Evolutionary conservation across 2,329 filamentous ascomycete genomes (phyloP).

Genomic region (Neonectria sp.): DNA sequence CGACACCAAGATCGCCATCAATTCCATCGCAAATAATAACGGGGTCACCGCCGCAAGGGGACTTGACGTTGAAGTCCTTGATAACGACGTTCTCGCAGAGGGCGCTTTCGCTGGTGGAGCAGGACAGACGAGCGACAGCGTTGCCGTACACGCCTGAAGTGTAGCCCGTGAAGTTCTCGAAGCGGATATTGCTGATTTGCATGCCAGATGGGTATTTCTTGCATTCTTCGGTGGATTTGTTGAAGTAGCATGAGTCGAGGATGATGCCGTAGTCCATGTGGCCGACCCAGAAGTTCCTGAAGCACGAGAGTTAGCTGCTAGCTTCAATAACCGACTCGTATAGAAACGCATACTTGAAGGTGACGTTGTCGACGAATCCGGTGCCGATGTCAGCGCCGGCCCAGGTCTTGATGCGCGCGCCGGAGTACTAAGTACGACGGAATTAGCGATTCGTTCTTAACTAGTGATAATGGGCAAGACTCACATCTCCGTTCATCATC

Average conservation of each 20-base stretch:
- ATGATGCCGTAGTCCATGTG: slow-evolving; percentile 72
- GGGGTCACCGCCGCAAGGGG: slow-evolving; percentile 18
- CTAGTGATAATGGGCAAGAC: rapidly evolving
- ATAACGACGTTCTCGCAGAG: slow-evolving; percentile 70
- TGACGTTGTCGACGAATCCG: slow-evolving; percentile 74
- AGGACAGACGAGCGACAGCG: slow-evolving; percentile 69
- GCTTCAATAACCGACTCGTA: rapidly evolving
- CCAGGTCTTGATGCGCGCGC: slow-evolving; percentile 74
- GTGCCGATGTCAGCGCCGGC: slow-evolving; percentile 71
- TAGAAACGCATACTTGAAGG: slow-evolving; percentile 57
- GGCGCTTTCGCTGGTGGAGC: slow-evolving; percentile 66
- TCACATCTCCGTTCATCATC: slow-evolving; percentile 61
- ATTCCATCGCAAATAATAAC: slow-evolving; percentile 38
- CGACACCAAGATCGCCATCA: slow-evolving; percentile 27
- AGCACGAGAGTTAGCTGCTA: not conserved
- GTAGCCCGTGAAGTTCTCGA: slow-evolving; percentile 71
- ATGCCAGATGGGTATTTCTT: slow-evolving; percentile 68
- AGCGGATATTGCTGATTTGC: slow-evolving; percentile 71
- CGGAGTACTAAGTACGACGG: slow-evolving; percentile 53
- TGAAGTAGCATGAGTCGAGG: slow-evolving; percentile 75
- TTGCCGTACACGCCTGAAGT: slow-evolving; percentile 70
- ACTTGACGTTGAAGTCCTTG: slow-evolving; percentile 65
- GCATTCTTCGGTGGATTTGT: slow-evolving; percentile 65
- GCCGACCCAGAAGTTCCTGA: slow-evolving; percentile 69
- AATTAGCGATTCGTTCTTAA: rapidly evolving